Evolutionary conservation across 306 rosid species (phyloP).

Genomic region (Begonia fuchsioides): DNA sequence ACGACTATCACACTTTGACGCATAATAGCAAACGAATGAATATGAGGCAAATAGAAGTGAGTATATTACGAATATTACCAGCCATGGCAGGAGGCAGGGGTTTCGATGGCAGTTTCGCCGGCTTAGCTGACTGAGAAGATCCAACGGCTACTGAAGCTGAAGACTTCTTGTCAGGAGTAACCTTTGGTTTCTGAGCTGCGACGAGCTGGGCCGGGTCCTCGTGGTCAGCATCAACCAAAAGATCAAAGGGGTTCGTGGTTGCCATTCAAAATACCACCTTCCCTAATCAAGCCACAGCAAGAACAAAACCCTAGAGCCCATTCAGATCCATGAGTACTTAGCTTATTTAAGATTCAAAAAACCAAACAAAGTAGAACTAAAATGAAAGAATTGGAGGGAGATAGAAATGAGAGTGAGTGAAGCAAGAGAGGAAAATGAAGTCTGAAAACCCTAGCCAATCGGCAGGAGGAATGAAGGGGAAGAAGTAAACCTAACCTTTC

Average conservation of each 20-base stretch:
- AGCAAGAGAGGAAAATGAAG: not conserved
- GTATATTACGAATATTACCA: slow-evolving; percentile 10
- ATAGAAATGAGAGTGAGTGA: not conserved
- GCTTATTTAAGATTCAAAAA: not conserved
- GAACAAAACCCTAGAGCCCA: slow-evolving; percentile 19
- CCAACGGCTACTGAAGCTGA: slow-evolving; percentile 9
- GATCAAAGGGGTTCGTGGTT: slow-evolving; percentile 45
- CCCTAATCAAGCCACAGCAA: slow-evolving; percentile 17
- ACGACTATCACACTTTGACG: slow-evolving; percentile 21
- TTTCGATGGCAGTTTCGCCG: slow-evolving; percentile 50
- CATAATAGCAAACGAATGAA: not conserved
- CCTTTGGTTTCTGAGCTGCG: slow-evolving; percentile 24
- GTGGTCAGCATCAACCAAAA: slow-evolving; percentile 42
- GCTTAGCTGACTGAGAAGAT: slow-evolving; percentile 19
- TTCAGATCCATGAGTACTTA: slow-evolving; percentile 20
- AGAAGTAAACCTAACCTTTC: too few relatives aligned
- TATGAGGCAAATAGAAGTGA: not conserved
- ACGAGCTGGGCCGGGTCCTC: slow-evolving; percentile 39
- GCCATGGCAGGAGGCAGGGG: slow-evolving; percentile 53
- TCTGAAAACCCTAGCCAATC: not conserved
- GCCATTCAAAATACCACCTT: slow-evolving; percentile 27
- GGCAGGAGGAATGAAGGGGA: too few relatives aligned
- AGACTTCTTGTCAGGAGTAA: slow-evolving; percentile 20
- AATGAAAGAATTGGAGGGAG: not conserved
- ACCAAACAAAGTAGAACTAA: not conserved